Conservation (phyloP, 1,284 basidiomycete species). For the Neotropicomus parvogracilis region DNA sequence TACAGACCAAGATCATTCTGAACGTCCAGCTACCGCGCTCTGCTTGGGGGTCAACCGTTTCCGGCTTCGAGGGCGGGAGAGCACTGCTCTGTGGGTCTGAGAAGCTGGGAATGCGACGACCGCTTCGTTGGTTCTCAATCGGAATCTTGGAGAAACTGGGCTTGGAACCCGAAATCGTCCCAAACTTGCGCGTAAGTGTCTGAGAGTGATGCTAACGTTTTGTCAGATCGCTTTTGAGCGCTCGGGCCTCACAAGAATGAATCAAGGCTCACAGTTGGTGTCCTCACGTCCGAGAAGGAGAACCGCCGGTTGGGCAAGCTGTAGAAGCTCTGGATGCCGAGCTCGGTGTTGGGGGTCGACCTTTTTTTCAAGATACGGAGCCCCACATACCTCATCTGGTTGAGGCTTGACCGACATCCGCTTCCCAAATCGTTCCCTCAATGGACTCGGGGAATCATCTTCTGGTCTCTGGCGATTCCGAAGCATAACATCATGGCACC, state of each 20-base stretch:
- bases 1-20: neutral
- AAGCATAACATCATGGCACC: neutral
- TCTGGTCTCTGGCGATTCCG: slow-evolving; percentile 17
- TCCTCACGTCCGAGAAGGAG: slow-evolving; percentile 25
- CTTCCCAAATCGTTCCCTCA: slow-evolving; percentile 32
- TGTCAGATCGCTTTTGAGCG: neutral
- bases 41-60: neutral
- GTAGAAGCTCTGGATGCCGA: slow-evolving; percentile 21
- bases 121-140: slow-evolving; percentile 10
- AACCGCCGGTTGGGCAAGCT: slow-evolving; percentile 31
- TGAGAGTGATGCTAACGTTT: neutral
- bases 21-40: neutral
- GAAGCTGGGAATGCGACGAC: slow-evolving; percentile 18
- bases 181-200: slow-evolving; percentile 22
- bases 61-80: neutral
- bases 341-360: neutral
- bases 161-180: slow-evolving; percentile 26
- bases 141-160: slow-evolving; percentile 6
- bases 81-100: neutral
- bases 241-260: neutral
- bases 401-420: slow-evolving; percentile 26
- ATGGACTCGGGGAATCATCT: slow-evolving; percentile 26
- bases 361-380: neutral
- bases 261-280: slow-evolving; percentile 12
- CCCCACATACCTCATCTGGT: slow-evolving; percentile 27